A percentile compares a stretch with the other conserved stretches of the same genome.
phyloP scores from a whole-genome alignment of 2,329 filamentous ascomycete genomes.

The Fusarium robinianum region DNA sequence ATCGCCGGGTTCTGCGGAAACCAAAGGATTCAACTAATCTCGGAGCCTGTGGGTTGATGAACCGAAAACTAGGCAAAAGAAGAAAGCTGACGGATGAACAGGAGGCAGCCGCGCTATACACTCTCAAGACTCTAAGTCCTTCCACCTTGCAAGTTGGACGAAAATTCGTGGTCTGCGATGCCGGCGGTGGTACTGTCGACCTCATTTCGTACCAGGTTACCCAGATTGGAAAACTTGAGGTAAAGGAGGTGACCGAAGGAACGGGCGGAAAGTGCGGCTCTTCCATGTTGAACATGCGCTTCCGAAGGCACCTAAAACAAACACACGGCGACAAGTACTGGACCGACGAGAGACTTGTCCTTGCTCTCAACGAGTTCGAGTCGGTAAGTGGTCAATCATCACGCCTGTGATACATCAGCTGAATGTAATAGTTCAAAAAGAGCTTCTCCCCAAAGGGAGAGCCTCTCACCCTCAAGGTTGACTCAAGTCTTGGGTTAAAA shows the following conservation, averaged over 20 bases:
- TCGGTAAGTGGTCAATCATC: constrained; percentile 48
- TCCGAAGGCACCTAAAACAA: constrained; percentile 49
- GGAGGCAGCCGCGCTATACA: constrained; percentile 58
- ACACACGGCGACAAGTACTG: constrained; percentile 50
- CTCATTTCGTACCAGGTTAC: constrained; percentile 57
- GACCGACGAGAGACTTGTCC: constrained; percentile 48
- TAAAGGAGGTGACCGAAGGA: constrained; percentile 55
- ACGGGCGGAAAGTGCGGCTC: constrained; percentile 56
- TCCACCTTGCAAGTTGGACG: constrained; percentile 50
- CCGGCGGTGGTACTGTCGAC: constrained; percentile 59
- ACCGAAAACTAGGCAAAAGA: neutral
- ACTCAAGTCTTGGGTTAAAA: constrained; percentile 41
- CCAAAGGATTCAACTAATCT: constrained; percentile 52
- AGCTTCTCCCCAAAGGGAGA: constrained; percentile 44
- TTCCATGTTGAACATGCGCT: constrained; percentile 54
- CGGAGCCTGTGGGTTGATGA: constrained; percentile 49
- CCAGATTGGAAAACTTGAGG: constrained; percentile 46
- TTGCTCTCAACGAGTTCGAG: constrained; percentile 51
- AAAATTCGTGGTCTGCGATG: constrained; percentile 58
- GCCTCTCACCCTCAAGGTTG: constrained; percentile 43
- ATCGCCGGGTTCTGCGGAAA: constrained; percentile 47
- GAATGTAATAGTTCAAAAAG: constrained; percentile 44
- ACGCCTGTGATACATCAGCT: constrained; percentile 13
- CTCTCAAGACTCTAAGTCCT: constrained; percentile 49
- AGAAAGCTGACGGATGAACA: constrained; percentile 27